Conservation (phyloP, 768 basidiomycete genomes). For the Pleurotus djamor region DNA sequence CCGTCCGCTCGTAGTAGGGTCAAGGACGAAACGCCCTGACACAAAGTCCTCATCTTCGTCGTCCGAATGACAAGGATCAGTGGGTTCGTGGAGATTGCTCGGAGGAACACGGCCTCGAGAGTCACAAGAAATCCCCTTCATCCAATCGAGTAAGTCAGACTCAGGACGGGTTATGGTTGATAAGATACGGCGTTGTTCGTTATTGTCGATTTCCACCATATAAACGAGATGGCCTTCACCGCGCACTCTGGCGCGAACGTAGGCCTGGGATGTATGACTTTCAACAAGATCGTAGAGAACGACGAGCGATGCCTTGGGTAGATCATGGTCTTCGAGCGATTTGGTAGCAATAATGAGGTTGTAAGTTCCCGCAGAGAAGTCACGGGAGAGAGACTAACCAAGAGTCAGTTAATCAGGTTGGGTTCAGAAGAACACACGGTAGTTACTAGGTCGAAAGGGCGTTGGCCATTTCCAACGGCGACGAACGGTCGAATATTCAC, state of each 20-base stretch:
- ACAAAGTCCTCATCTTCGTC: conserved; percentile 45
- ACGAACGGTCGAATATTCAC: conserved; percentile 55
- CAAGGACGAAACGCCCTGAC: conserved; percentile 40
- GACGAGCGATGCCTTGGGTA: conserved; percentile 56
- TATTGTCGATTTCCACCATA: conserved; percentile 60
- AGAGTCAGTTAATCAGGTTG: background rate
- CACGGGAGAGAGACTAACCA: conserved; percentile 46
- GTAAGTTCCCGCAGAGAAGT: conserved; percentile 50
- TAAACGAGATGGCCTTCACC: conserved; percentile 56
- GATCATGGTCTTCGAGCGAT: conserved; percentile 55
- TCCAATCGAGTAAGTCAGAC: conserved; percentile 46
- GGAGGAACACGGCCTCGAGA: conserved; percentile 44
- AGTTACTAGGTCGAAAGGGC: conserved; percentile 26
- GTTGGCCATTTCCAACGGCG: conserved; percentile 33
- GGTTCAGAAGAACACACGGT: background rate
- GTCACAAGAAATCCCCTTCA: conserved; percentile 36
- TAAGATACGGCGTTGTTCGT: conserved; percentile 52
- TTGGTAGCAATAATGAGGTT: conserved; percentile 68
- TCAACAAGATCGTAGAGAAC: conserved; percentile 69
- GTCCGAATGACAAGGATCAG: conserved; percentile 44
- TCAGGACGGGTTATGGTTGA: conserved; percentile 36
- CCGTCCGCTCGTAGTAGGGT: conserved; percentile 60
- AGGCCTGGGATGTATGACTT: conserved; percentile 59
- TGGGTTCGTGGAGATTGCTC: conserved; percentile 32
- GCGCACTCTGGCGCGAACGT: conserved; percentile 44